Percentiles rank a stretch among this genome's conserved stretches.
Conservation (phyloP, 768 basidiomycete genomes). For the Suillus sp. region DNA sequence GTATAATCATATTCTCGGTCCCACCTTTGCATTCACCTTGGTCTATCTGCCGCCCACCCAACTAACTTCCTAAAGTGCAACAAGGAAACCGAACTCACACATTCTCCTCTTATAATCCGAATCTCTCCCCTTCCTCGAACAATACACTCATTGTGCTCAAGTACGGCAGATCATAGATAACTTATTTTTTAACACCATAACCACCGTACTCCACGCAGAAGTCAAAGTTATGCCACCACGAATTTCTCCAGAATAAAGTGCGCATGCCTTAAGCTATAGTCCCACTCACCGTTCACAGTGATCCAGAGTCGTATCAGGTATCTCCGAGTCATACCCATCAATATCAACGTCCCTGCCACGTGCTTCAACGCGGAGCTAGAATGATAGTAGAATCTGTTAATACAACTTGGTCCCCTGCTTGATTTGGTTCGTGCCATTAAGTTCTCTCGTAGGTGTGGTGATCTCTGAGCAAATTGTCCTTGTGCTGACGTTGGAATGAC, state of each 20-base stretch:
- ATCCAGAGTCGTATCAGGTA: background rate
- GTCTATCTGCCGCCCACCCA: background rate
- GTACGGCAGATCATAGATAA: background rate
- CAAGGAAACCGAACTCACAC: background rate
- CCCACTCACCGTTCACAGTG: background rate
- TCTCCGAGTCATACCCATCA: background rate
- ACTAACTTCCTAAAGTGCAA: background rate
- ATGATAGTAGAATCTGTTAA: background rate
- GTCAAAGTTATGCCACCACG: background rate
- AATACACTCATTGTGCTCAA: background rate
- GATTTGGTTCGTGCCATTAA: background rate
- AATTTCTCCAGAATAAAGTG: background rate
- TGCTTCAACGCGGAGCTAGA: background rate
- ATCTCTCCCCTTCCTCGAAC: background rate
- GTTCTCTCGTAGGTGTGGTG: background rate
- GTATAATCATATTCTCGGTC: background rate
- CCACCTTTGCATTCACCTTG: background rate
- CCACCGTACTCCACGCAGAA: background rate
- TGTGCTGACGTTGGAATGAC: background rate
- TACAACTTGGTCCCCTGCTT: background rate
- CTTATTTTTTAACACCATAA: background rate
- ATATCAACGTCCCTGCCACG: background rate
- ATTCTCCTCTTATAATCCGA: background rate
- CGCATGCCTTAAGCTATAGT: background rate
- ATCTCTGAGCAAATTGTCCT: background rate